Base-by-base conservation (phyloP, 306 rosid genomes). In the Styphnolobium japonicum region DNA sequence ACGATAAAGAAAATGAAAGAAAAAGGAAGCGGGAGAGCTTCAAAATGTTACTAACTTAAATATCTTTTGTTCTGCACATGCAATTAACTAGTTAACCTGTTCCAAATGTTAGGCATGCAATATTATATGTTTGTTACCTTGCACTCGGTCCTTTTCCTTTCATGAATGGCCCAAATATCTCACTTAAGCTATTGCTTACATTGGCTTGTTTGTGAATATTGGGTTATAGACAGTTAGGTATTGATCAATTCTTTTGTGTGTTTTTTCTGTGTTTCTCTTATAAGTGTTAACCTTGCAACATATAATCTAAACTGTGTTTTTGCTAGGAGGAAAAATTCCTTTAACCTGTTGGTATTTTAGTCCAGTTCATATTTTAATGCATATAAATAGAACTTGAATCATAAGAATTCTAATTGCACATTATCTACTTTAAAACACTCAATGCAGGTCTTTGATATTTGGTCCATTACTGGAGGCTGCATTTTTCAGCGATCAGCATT, bases 381-480 rank as follows among this genome's bases (percentile, higher is more conserved):
- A 40, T 49, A 10, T 51, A 16, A 49, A 36, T 40, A 43, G 60
- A 56, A 16, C 55, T 21, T 64, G 71, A 56, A 4, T 27, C 14
- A 34, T 51, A 0, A 36, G 33, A 36, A 49, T 46, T 81, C 51
- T 78, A 69, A 72, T 71, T 33, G 60, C 55, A 67, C 52, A 16
- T 3, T 11, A 56, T 19, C 40, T 56, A 22, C 37, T 48, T 64
- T 14, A 40, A 61, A 71, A 55, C 39, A 23, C 73, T 85, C 6
- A 12, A 37, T 34, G 81, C 85, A 83, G 89, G 78, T 51, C 36
- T 67, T 70, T 31, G 48, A 55, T 79, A 40, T 58, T 57, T 66
- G 85, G 78, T 57, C 46, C 19, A 40, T 33, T 71, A 23, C 70
- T 65, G 27, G 67, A 66, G 60, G 71, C 80, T 45, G 46, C 82